Base-by-base conservation (phyloP, 768 basidiomycete genomes). In the Agaricus subrufescens region DNA sequence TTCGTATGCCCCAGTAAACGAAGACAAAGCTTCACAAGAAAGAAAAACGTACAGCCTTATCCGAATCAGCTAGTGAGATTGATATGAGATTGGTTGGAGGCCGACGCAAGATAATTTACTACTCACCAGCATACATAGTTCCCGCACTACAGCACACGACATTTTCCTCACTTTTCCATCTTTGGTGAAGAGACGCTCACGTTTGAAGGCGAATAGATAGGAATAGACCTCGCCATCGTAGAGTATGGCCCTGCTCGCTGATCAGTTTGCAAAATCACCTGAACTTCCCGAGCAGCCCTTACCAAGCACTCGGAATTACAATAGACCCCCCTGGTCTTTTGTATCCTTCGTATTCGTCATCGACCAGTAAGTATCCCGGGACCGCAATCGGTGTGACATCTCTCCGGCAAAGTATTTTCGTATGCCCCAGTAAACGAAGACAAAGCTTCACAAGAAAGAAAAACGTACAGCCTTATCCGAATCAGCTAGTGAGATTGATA, bases 131-230 rank as follows among this genome's bases (percentile, higher is more conserved):
- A 48, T 63, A 68, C 52, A 68, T 44, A 15, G 66, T 63, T 8
- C 60, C 65, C 26, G 64, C 63, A 10, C 59, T 58, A 3, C 19
- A 19, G 19, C 19, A 19, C 0, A 19, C 19, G 19, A 19, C 19
- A 19, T 19, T 19, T 19, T 19, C 19, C 19, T 19, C 2, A 67
- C 46, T 26, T 65, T 65, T 0, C 68, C 59, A 53, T 72, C 61
- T 11, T 52, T 26, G 27, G 62, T 57, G 11, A 73, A 58, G 57
- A 72, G 77, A 9, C 75, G 72, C 25, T 77, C 75, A 3, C 75
- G 76, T 26, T 69, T 71, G 61, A 79, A 78, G 1, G 46, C 59
- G 44, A 67, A 66, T 12, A 76, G 74, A 44, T 78, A 72, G 1
- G 72, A 70, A 58, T 74, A 77, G 30, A 63, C 63, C 7, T 59